Evolutionary conservation across 164 flowering plant genomes (phyloP).

Genomic region (Warburgia ugandensis): DNA sequence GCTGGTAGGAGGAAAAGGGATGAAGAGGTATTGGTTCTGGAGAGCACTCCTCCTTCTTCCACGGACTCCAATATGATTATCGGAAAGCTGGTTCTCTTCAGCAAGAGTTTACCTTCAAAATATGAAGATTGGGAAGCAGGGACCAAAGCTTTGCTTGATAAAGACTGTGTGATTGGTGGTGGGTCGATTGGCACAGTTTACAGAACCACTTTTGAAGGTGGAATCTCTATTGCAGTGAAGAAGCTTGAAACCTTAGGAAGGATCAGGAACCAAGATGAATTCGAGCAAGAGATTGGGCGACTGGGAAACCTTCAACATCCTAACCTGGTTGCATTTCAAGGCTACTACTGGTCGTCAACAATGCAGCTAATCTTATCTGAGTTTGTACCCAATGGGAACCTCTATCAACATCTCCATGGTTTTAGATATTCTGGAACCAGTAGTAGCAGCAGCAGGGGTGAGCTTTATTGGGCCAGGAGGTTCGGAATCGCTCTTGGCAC

Average conservation of each 20-base stretch:
- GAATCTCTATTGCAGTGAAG: slow-evolving; percentile 84
- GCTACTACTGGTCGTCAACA: slow-evolving; percentile 89
- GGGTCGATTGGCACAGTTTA: slow-evolving; percentile 91
- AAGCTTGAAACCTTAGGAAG: slow-evolving; percentile 87
- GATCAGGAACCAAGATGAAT: slow-evolving; percentile 90
- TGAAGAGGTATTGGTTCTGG: slow-evolving; percentile 36
- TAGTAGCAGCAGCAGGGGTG: slow-evolving; percentile 44
- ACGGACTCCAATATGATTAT: slow-evolving; percentile 73
- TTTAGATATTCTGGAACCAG: slow-evolving; percentile 51
- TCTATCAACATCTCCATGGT: slow-evolving; percentile 77
- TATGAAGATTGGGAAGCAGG: slow-evolving; percentile 99
- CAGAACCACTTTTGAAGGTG: slow-evolving; percentile 76
- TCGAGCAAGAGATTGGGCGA: slow-evolving; percentile 88
- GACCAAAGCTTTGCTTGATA: slow-evolving; percentile 86
- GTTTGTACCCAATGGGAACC: slow-evolving; percentile 67
- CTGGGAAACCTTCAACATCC: slow-evolving; percentile 67
- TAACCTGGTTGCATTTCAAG: slow-evolving; percentile 72
- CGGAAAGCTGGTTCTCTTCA: slow-evolving; percentile 92
- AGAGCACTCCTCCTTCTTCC: slow-evolving; percentile 69
- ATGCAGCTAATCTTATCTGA: slow-evolving; percentile 84
- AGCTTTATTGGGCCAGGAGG: slow-evolving; percentile 70
- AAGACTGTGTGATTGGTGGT: slow-evolving; percentile 72
- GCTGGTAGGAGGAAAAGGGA: slow-evolving; percentile 39
- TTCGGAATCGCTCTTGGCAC: slow-evolving; percentile 82
- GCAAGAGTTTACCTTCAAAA: slow-evolving; percentile 82